Evolutionary conservation across 177 flowering plant genomes (phyloP).

Genomic region (Telopea speciosissima): DNA sequence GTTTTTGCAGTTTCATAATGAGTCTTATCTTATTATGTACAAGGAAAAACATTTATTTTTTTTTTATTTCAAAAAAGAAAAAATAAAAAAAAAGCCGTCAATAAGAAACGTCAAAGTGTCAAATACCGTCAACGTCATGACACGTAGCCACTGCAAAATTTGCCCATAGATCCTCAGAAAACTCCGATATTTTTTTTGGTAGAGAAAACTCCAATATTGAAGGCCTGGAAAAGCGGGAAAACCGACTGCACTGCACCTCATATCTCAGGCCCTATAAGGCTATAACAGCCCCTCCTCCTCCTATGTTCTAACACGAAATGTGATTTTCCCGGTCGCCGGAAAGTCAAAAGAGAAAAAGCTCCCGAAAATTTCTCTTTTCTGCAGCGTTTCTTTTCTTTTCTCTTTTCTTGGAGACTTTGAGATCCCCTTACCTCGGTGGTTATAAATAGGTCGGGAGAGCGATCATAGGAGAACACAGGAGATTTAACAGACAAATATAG

Average conservation of each 20-base stretch:
- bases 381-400: neutral
- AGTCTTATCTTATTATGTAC: too few relatives aligned
- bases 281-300: too few relatives aligned
- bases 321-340: neutral
- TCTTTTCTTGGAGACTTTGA: neutral
- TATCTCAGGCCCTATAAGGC: neutral
- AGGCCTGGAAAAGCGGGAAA: constrained; percentile 1
- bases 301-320: too few relatives aligned
- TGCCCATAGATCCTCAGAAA: neutral
- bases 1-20: too few relatives aligned
- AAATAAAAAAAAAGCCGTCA: too few relatives aligned
- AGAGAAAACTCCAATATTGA: neutral
- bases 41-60: too few relatives aligned
- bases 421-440: neutral
- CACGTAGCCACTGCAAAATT: neutral
- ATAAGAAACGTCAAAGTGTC: too few relatives aligned
- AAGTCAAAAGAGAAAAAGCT: neutral
- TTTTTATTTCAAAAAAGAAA: too few relatives aligned
- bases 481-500: neutral
- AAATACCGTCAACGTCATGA: neutral
- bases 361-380: neutral
- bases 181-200: too few relatives aligned
- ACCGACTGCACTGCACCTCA: neutral
- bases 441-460: neutral
- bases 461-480: neutral